Base-by-base conservation (phyloP, 2,329 filamentous ascomycete genomes). In the Sclerotinia subarctica region DNA sequence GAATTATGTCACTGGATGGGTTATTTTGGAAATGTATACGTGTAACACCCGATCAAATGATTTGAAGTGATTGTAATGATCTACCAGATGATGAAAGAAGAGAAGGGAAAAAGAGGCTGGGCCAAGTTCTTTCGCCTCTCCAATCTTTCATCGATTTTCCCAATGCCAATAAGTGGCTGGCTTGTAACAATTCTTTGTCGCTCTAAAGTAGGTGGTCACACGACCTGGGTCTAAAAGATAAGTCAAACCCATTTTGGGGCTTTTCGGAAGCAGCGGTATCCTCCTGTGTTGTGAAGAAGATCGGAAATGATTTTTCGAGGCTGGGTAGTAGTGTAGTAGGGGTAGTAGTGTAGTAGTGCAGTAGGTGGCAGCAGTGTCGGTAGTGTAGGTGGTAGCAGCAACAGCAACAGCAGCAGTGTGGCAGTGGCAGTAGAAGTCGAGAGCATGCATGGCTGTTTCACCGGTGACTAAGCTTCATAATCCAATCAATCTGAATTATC, bases 41-140 rank as follows among this genome's bases (percentile, higher is more conserved):
- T 62, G 44, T 35, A 62, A 38, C 19, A 26, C 24, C 13, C 19
- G 35, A 24, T 58, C 54, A 42, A 58, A 57, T 57, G 54, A 57
- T 57, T 26, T 57, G 32, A 42, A 17, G 35, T 10, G 32, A 57
- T 38, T 15, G 7, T 11, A 6, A 26, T 42, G 35, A 58, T 58
- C 35, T 58, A 32, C n/a, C 6, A 26, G 42, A 32, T 29, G 57
- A 59, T 29, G 57, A 32, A 47, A 59, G 42, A 60, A 17, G 2
- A 29, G n/a, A 29, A 52, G n/a, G 29, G 26, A 47, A 32, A 60
- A 24, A 60, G 44, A 49, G 57, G 57, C 57, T 60, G 58, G 44
- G 29, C 58, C 58, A 49, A 46, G 42, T 47, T 47, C 44, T 35
- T 19, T 62, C 58, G 58, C 58, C 58, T 62, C 58, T 46, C 19